Conservation (phyloP, 345 rosid species). For the Acer campestre region DNA sequence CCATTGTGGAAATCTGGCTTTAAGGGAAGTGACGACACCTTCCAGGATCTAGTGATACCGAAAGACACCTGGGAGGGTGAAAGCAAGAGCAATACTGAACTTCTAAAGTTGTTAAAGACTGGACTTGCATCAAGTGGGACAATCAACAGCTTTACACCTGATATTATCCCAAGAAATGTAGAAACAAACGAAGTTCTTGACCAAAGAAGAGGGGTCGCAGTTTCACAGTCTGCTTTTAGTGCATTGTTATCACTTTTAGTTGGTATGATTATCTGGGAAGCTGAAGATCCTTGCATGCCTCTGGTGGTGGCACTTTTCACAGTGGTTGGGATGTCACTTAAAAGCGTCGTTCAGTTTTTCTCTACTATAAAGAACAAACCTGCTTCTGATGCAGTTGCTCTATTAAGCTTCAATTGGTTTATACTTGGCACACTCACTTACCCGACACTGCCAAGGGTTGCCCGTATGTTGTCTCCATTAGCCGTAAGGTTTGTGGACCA, state of each 20-base stretch:
- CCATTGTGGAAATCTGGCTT: slow-evolving; percentile 23
- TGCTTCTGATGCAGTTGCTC: slow-evolving; percentile 76
- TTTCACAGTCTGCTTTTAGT: slow-evolving; percentile 64
- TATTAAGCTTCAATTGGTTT: slow-evolving; percentile 86
- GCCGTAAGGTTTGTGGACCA: slow-evolving; percentile 12
- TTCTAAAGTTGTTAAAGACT: slow-evolving; percentile 13
- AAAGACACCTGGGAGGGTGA: slow-evolving; percentile 28
- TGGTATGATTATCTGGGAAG: slow-evolving; percentile 64
- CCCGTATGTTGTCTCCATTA: slow-evolving; percentile 38
- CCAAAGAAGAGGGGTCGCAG: slow-evolving; percentile 49
- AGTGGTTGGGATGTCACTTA: slow-evolving; percentile 74
- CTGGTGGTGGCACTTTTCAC: slow-evolving; percentile 76
- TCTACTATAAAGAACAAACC: slow-evolving; percentile 63
- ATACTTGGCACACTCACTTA: slow-evolving; percentile 73
- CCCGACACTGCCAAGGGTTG: slow-evolving; percentile 62
- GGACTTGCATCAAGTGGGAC: slow-evolving; percentile 28
- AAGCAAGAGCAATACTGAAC: slow-evolving; percentile 26
- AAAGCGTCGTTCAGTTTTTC: slow-evolving; percentile 68
- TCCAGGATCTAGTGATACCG: slow-evolving; percentile 19
- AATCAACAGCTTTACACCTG: slow-evolving; percentile 30
- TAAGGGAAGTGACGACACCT: slow-evolving; percentile 22
- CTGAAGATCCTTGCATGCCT: slow-evolving; percentile 67
- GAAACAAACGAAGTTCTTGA: slow-evolving; percentile 28
- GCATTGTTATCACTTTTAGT: slow-evolving; percentile 62
- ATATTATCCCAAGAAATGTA: slow-evolving; percentile 23